Conservation (phyloP, 1,284 basidiomycete species). For the Cryptococcus hybrid region DNA sequence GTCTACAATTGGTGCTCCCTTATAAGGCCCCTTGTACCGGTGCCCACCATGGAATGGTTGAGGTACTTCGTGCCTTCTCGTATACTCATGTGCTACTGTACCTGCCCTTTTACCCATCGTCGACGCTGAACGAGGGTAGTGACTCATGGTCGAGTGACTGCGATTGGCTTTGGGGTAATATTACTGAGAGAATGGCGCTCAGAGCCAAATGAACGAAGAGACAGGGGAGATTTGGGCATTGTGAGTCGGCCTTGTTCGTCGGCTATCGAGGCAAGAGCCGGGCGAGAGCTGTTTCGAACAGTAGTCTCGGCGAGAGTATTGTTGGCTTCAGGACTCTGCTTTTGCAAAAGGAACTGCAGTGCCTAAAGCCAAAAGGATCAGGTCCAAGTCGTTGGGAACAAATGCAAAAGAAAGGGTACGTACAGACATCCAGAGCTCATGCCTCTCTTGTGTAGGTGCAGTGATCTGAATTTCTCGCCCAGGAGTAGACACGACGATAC, state of each 20-base stretch:
- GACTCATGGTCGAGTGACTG: slow-evolving; percentile 53
- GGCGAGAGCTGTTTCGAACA: slow-evolving; percentile 15
- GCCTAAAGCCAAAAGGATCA: slow-evolving; percentile 16
- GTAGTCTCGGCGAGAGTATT: slow-evolving; percentile 17
- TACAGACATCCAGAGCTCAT: slow-evolving; percentile 94
- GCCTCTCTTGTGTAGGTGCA: slow-evolving; percentile 86
- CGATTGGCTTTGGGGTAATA: slow-evolving; percentile 36
- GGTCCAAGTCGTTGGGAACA: not conserved
- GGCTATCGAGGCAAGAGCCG: slow-evolving; percentile 28
- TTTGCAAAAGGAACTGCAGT: slow-evolving; percentile 44
- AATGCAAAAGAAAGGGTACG: slow-evolving; percentile 27
- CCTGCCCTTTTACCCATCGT: slow-evolving; percentile 73
- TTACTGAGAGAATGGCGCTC: slow-evolving; percentile 19
- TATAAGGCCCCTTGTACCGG: slow-evolving; percentile 43
- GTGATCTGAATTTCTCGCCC: slow-evolving; percentile 98
- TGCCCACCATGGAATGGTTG: slow-evolving; percentile 40
- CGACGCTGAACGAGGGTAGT: slow-evolving; percentile 55
- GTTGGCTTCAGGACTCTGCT: slow-evolving; percentile 20
- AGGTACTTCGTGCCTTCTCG: slow-evolving; percentile 60
- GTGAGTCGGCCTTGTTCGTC: slow-evolving; percentile 40
- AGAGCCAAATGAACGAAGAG: slow-evolving; percentile 35
- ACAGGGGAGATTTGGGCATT: slow-evolving; percentile 29
- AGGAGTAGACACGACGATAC: slow-evolving; percentile 87
- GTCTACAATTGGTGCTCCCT: slow-evolving; percentile 26
- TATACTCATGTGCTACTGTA: slow-evolving; percentile 84